These are phyloP conservation scores for Claviceps sp. DNA, from an alignment of 2,329 filamentous ascomycete species.

Conservation along the genomic window DNA sequence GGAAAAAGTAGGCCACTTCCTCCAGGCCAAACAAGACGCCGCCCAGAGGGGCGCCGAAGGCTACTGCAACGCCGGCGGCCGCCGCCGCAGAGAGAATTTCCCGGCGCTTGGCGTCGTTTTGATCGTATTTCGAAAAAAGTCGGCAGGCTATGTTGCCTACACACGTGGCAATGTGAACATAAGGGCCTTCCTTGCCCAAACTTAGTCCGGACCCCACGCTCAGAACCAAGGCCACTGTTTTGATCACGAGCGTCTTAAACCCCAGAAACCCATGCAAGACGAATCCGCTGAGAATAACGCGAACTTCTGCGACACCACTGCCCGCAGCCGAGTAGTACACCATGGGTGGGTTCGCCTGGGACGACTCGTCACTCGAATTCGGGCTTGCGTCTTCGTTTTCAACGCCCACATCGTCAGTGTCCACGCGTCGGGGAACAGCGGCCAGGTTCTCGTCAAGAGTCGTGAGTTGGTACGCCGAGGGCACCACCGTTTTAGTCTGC, in stretches of 20 bases:
- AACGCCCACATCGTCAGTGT: slow-evolving; percentile 30
- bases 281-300: slow-evolving; percentile 95
- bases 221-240: slow-evolving; percentile 69
- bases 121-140: slow-evolving; percentile 85
- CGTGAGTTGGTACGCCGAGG: slow-evolving; percentile 72
- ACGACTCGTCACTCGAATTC: slow-evolving; percentile 23
- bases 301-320: slow-evolving; percentile 92
- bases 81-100: slow-evolving; percentile 90
- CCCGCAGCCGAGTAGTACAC: slow-evolving; percentile 93
- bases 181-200: slow-evolving; percentile 87
- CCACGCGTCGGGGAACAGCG: slow-evolving; percentile 33
- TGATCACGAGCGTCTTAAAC: slow-evolving; percentile 72
- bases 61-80: slow-evolving; percentile 82
- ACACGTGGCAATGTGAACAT: slow-evolving; percentile 93
- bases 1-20: slow-evolving; percentile 95
- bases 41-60: slow-evolving; percentile 77
- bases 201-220: slow-evolving; percentile 88
- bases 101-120: slow-evolving; percentile 85
- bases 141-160: slow-evolving; percentile 92
- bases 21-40: slow-evolving; percentile 89
- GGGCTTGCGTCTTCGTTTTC: slow-evolving; percentile 34
- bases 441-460: slow-evolving; percentile 89
- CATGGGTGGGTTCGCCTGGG: slow-evolving; percentile 49
- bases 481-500: slow-evolving; percentile 85
- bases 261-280: slow-evolving; percentile 93